Evolutionary conservation across 1,284 basidiomycete genomes (phyloP).

Genomic region (Leccinum solheimii): DNA sequence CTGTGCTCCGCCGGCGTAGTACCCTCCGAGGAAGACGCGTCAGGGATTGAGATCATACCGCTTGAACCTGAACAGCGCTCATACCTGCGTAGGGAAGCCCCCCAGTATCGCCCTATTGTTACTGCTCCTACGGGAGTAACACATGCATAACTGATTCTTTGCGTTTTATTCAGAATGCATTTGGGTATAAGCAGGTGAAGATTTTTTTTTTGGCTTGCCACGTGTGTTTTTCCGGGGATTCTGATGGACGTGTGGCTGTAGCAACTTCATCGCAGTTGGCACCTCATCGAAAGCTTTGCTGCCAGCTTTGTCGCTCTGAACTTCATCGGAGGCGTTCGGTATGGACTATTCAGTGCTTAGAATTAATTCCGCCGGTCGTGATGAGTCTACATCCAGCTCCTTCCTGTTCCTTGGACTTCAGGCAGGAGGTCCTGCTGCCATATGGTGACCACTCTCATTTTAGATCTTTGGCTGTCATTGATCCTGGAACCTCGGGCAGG

Average conservation of each 20-base stretch:
- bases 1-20: constrained; percentile 19
- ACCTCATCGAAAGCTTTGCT: constrained; percentile 77
- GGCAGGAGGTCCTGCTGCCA: constrained; percentile 82
- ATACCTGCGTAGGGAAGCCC: constrained; percentile 95
- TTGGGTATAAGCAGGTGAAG: constrained; percentile 80
- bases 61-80: constrained; percentile 92
- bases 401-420: constrained; percentile 78
- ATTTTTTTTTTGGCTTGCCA: background rate
- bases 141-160: constrained; percentile 50
- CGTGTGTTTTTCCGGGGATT: background rate
- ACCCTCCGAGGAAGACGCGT: constrained; percentile 29
- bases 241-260: constrained; percentile 31
- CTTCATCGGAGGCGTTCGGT: constrained; percentile 85
- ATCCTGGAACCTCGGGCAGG: constrained; percentile 43
- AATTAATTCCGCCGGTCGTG: background rate
- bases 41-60: constrained; percentile 90
- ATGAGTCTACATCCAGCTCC: constrained; percentile 46
- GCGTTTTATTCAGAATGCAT: constrained; percentile 52
- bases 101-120: constrained; percentile 57
- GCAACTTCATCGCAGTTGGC: constrained; percentile 84
- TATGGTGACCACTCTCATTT: constrained; percentile 50
- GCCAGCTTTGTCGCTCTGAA: constrained; percentile 84
- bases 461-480: background rate
- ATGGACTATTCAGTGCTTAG: constrained; percentile 12
- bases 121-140: constrained; percentile 42